phyloP scores from a whole-genome alignment of 192 early-diverging fungal genomes.

The Geosiphon pyriformis region DNA sequence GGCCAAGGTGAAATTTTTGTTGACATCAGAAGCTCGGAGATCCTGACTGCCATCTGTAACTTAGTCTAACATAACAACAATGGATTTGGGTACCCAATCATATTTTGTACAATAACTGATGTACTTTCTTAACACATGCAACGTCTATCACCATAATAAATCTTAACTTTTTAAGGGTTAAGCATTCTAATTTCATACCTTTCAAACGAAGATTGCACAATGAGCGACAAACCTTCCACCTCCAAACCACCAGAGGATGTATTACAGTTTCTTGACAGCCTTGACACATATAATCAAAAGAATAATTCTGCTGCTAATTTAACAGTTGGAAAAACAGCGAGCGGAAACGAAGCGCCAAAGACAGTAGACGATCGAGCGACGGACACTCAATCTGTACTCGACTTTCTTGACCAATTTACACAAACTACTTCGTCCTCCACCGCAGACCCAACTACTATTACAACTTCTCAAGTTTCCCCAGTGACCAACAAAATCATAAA shows the following conservation, averaged over 20 bases:
- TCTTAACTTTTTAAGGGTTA: too few species aligned
- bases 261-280: conserved; percentile 39
- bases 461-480: conserved; percentile 31
- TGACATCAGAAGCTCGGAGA: too few species aligned
- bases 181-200: too few species aligned
- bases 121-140: too few species aligned
- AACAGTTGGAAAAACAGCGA: neutral
- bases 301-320: conserved; percentile 1
- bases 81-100: too few species aligned
- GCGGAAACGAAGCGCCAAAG: conserved; percentile 1
- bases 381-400: conserved; percentile 40
- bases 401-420: conserved; percentile 41
- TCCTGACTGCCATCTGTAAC: too few species aligned
- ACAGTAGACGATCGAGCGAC: conserved; percentile 10
- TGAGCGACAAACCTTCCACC: conserved; percentile 4
- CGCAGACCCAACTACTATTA: conserved; percentile 10
- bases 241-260: conserved; percentile 33
- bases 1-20: too few species aligned
- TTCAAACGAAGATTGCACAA: too few species aligned
- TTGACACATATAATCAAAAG: conserved; percentile 26
- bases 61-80: too few species aligned
- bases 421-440: conserved; percentile 28
- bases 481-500: conserved; percentile 27
- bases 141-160: too few species aligned
- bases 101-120: too few species aligned